Percentiles rank a stretch among this genome's conserved stretches.
Conservation (phyloP, 2,329 filamentous ascomycete species). For the Stagonosporopsis chrysanthemi region DNA sequence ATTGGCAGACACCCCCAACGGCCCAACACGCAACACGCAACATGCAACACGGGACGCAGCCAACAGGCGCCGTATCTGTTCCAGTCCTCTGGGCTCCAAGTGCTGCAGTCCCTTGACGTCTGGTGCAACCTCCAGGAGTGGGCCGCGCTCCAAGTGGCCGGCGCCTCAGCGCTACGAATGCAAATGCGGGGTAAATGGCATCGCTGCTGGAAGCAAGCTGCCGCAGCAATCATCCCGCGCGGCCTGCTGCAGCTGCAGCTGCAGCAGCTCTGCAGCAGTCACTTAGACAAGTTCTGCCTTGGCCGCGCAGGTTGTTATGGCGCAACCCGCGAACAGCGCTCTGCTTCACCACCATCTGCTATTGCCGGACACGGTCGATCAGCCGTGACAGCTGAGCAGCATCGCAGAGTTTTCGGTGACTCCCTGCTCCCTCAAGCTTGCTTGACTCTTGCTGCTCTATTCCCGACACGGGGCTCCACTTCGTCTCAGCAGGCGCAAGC, state of each 20-base stretch:
- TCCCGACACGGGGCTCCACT: conserved; percentile 12
- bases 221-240: conserved; percentile 30
- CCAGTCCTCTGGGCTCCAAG: conserved; percentile 25
- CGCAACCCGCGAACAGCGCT: conserved; percentile 24
- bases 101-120: conserved; percentile 25
- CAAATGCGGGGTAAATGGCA: conserved; percentile 20
- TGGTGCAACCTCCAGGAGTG: conserved; percentile 15
- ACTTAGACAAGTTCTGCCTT: conserved; percentile 23
- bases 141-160: conserved; percentile 23
- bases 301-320: conserved; percentile 22
- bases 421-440: not conserved
- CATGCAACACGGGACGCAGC: conserved; percentile 6
- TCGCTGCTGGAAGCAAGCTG: conserved; percentile 17
- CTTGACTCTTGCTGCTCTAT: conserved; percentile 8
- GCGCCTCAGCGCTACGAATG: conserved; percentile 22
- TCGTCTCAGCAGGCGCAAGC: conserved; percentile 12
- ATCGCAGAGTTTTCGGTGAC: conserved; percentile 17
- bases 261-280: conserved; percentile 19
- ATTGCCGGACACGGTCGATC: conserved; percentile 5
- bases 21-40: conserved; percentile 8
- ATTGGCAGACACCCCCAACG: conserved; percentile 21
- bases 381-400: conserved; percentile 9
- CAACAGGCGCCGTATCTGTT: conserved; percentile 25
- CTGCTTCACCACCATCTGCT: conserved; percentile 6
- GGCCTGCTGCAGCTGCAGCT: not conserved